phyloP scores from a whole-genome alignment of 495 filamentous ascomycete genomes.

The Aspergillus panamensis region DNA sequence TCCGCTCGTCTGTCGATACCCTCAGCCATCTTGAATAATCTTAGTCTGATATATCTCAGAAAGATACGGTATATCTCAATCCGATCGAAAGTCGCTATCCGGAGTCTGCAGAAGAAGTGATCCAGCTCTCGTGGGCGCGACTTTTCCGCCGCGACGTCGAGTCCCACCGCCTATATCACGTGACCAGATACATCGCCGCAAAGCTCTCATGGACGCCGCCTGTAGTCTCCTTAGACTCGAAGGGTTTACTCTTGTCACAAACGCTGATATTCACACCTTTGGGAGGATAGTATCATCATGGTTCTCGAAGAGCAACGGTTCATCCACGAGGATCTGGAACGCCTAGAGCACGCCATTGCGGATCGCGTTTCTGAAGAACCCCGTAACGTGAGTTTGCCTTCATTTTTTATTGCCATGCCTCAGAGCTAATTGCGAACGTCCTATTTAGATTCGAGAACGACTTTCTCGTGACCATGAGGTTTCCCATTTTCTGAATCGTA shows the following conservation, averaged over 20 bases:
- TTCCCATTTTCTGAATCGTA: slow-evolving; percentile 76
- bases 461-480: slow-evolving; percentile 89
- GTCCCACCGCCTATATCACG: slow-evolving; percentile 29
- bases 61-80: slow-evolving; percentile 10
- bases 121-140: slow-evolving; percentile 17
- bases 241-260: neutral
- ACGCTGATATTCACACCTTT: neutral
- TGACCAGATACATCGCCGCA: slow-evolving; percentile 26
- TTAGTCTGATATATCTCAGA: slow-evolving; percentile 2
- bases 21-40: slow-evolving; percentile 69
- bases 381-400: slow-evolving; percentile 62
- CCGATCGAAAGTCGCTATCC: neutral
- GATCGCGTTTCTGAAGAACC: slow-evolving; percentile 87
- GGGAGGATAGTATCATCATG: slow-evolving; percentile 48
- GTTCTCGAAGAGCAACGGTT: slow-evolving; percentile 88
- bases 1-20: slow-evolving; percentile 91
- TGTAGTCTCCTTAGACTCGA: neutral
- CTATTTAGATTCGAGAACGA: slow-evolving; percentile 70
- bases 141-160: slow-evolving; percentile 26
- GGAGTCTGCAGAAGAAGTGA: slow-evolving; percentile 1
- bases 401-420: neutral
- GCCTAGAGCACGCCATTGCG: slow-evolving; percentile 87
- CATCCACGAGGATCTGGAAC: slow-evolving; percentile 91
- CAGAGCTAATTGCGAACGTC: slow-evolving; percentile 27
- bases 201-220: slow-evolving; percentile 30